phyloP scores from a whole-genome alignment of 179 eudicot species.

The Pouteria campechiana region DNA sequence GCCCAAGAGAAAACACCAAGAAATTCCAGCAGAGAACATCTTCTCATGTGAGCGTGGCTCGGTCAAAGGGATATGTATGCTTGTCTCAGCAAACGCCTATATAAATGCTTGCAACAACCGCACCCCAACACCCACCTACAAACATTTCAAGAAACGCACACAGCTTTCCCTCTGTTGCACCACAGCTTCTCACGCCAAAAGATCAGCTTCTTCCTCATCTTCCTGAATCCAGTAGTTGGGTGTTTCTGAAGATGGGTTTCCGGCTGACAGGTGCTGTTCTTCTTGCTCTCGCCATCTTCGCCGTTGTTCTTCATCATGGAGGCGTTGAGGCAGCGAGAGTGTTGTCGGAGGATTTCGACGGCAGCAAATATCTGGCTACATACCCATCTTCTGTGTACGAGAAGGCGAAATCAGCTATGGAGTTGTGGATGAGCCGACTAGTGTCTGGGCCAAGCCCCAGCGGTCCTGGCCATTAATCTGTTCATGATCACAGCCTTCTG shows the following conservation, averaged over 20 bases:
- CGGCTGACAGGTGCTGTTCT: neutral
- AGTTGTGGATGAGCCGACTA: slow-evolving; percentile 1
- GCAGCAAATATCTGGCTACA: neutral
- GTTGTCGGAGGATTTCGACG: neutral
- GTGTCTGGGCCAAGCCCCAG: slow-evolving; percentile 4
- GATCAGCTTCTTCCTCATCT: no score
- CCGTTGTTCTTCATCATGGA: neutral
- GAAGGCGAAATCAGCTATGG: neutral
- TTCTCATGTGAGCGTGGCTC: no score
- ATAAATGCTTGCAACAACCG: no score
- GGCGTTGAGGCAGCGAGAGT: slow-evolving; percentile 1
- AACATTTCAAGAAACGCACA: neutral
- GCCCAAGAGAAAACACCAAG: no score
- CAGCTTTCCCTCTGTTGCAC: no score
- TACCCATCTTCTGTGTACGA: slow-evolving; percentile 1
- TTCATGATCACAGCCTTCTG: no score
- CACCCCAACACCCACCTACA: no score
- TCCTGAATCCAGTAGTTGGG: no score
- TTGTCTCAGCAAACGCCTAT: no score
- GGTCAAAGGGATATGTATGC: no score
- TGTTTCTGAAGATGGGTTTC: neutral
- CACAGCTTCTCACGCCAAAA: no score
- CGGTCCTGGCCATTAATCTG: slow-evolving; percentile 3
- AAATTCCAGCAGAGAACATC: no score
- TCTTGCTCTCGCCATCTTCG: neutral